These are phyloP conservation scores for Aphanomyces invadans DNA, from an alignment of 352 stramenopile genomes.

Conservation along the genomic window DNA sequence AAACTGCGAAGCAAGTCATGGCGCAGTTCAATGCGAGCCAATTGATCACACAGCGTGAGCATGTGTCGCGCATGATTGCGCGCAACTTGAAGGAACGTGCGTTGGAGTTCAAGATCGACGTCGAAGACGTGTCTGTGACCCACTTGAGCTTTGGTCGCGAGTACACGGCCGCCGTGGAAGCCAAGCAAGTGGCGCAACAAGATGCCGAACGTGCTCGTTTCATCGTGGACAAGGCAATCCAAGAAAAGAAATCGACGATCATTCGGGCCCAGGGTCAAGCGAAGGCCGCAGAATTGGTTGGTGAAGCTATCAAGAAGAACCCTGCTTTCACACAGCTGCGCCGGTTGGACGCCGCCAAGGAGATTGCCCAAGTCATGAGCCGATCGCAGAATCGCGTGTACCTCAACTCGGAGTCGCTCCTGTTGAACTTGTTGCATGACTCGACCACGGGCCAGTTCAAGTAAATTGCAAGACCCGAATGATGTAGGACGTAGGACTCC, in stretches of 20 bases:
- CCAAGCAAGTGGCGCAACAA: conserved; percentile 99
- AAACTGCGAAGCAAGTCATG: conserved; percentile 98
- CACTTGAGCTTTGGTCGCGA: conserved; percentile 98
- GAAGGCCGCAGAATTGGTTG: conserved; percentile 97
- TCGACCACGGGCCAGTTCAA: conserved; percentile 25
- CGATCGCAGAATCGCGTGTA: conserved; percentile 96
- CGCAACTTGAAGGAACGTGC: conserved; percentile 84
- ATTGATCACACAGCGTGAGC: conserved; percentile 98
- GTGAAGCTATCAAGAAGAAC: conserved; percentile 98
- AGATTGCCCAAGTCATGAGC: conserved; percentile 96
- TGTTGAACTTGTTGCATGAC: conserved; percentile 94
- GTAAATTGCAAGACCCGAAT: not conserved
- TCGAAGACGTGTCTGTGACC: conserved; percentile 99
- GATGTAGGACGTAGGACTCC: not conserved
- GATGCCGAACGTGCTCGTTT: conserved; percentile 98
- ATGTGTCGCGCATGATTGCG: conserved; percentile 93
- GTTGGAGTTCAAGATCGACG: conserved; percentile 88
- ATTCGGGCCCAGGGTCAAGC: conserved; percentile 97
- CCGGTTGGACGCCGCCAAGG: conserved; percentile 97
- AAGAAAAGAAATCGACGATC: conserved; percentile 99
- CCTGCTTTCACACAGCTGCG: conserved; percentile 98
- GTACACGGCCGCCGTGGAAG: conserved; percentile 98
- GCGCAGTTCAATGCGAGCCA: conserved; percentile 98
- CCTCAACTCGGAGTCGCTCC: conserved; percentile 95
- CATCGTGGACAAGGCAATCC: conserved; percentile 95